Evolutionary conservation across 208 protist species (phyloP).

Genomic region (Acanthamoeba lenticulata): DNA sequence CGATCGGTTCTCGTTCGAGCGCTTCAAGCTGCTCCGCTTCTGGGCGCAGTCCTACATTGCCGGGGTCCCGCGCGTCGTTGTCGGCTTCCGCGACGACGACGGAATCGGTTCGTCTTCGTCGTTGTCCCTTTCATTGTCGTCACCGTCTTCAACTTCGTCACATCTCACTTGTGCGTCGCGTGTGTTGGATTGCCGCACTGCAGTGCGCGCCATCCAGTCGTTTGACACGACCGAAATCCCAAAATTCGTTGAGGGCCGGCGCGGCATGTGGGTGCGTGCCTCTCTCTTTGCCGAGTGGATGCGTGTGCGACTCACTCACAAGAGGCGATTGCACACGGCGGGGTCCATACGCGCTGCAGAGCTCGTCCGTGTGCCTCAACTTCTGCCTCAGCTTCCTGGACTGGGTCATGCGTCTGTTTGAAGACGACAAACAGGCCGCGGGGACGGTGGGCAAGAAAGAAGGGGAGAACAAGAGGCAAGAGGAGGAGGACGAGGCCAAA

Average conservation of each 20-base stretch:
- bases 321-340: neutral
- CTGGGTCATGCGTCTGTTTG: neutral
- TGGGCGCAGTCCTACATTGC: slow-evolving; percentile 47
- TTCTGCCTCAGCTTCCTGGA: neutral
- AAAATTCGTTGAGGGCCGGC: neutral
- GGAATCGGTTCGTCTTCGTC: neutral
- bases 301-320: neutral
- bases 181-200: neutral
- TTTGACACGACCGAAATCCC: slow-evolving; percentile 13
- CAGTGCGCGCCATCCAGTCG: neutral
- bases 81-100: slow-evolving; percentile 47
- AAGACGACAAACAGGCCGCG: neutral
- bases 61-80: slow-evolving; percentile 22
- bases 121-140: neutral
- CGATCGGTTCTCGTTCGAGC: slow-evolving; percentile 1
- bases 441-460: neutral
- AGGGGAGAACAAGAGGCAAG: neutral
- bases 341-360: neutral
- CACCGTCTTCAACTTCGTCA: neutral
- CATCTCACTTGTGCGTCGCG: neutral
- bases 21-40: slow-evolving; percentile 38
- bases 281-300: neutral
- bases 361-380: slow-evolving; percentile 18
- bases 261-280: slow-evolving; percentile 31
- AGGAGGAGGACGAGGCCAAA: neutral